Conservation (phyloP, 306 rosid species). For the Prunus mume region DNA sequence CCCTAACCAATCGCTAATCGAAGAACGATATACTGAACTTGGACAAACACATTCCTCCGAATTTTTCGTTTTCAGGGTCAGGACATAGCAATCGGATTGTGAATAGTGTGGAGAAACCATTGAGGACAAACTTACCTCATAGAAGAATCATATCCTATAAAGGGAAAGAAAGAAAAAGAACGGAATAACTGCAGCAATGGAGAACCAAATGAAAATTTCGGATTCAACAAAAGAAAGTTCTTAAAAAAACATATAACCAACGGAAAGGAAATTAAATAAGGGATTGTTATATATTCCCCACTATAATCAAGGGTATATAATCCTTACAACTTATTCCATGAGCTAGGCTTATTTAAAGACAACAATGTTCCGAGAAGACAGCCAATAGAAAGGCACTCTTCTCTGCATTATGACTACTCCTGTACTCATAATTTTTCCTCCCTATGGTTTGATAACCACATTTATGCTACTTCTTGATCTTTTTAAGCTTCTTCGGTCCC, state of each 20-base stretch:
- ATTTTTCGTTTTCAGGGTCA: background rate
- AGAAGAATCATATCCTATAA: slow-evolving; percentile 14
- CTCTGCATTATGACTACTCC: slow-evolving; percentile 42
- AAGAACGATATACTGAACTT: background rate
- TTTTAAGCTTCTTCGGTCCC: slow-evolving; percentile 63
- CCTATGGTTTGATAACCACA: slow-evolving; percentile 32
- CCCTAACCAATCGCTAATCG: background rate
- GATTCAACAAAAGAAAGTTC: slow-evolving; percentile 22
- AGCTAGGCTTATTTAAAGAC: slow-evolving; percentile 69
- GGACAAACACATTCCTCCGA: background rate
- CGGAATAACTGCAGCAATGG: slow-evolving; percentile 10
- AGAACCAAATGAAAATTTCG: slow-evolving; percentile 24
- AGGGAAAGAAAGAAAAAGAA: background rate
- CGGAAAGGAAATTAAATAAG: slow-evolving; percentile 30
- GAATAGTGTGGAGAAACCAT: background rate
- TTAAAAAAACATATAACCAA: slow-evolving; percentile 14
- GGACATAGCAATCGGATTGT: background rate
- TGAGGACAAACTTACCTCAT: slow-evolving; percentile 2
- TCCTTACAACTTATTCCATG: slow-evolving; percentile 61
- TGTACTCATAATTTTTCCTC: slow-evolving; percentile 28
- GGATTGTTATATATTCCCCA: slow-evolving; percentile 44
- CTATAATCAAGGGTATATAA: slow-evolving; percentile 54
- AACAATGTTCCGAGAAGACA: slow-evolving; percentile 38
- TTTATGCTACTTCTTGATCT: slow-evolving; percentile 79
- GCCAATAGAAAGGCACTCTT: slow-evolving; percentile 38